Evolutionary conservation across 2,329 filamentous ascomycete species (phyloP).

Genomic region (Lasiodiplodia hormozganensis): DNA sequence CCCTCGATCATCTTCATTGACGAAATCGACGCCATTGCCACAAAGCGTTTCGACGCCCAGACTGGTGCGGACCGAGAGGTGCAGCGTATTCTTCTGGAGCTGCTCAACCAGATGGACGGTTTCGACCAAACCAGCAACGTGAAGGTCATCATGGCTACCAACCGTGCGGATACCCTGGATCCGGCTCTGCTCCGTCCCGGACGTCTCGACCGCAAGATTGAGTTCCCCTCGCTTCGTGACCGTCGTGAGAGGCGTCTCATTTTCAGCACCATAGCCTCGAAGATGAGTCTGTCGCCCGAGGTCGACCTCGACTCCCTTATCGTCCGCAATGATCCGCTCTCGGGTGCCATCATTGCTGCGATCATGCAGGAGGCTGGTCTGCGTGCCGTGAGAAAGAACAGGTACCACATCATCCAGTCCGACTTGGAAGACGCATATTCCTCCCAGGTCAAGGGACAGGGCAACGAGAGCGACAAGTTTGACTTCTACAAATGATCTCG

Average conservation of each 20-base stretch:
- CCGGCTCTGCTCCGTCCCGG: slow-evolving; percentile 93
- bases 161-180: slow-evolving; percentile 95
- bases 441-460: slow-evolving; percentile 87
- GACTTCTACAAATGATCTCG: slow-evolving; percentile 64
- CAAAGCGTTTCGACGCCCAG: slow-evolving; percentile 98
- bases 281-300: slow-evolving; percentile 97
- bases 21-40: slow-evolving; percentile 98
- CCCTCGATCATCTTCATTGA: slow-evolving; percentile 99
- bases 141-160: slow-evolving; percentile 99
- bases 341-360: slow-evolving; percentile 93
- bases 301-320: slow-evolving; percentile 96
- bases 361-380: slow-evolving; percentile 99
- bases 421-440: slow-evolving; percentile 98
- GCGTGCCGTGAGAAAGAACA: slow-evolving; percentile 92
- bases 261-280: slow-evolving; percentile 94
- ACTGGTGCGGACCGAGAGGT: slow-evolving; percentile 98
- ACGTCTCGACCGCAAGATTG: slow-evolving; percentile 96
- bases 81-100: slow-evolving; percentile 94
- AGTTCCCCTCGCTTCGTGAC: slow-evolving; percentile 95
- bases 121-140: slow-evolving; percentile 99
- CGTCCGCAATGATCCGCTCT: slow-evolving; percentile 93
- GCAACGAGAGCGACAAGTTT: slow-evolving; percentile 72
- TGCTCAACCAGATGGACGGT: slow-evolving; percentile 99
- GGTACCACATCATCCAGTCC: slow-evolving; percentile 98
- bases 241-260: slow-evolving; percentile 94